These are phyloP conservation scores for Madurella fahalii DNA, from an alignment of 2,329 filamentous ascomycete genomes.

Conservation along the genomic window DNA sequence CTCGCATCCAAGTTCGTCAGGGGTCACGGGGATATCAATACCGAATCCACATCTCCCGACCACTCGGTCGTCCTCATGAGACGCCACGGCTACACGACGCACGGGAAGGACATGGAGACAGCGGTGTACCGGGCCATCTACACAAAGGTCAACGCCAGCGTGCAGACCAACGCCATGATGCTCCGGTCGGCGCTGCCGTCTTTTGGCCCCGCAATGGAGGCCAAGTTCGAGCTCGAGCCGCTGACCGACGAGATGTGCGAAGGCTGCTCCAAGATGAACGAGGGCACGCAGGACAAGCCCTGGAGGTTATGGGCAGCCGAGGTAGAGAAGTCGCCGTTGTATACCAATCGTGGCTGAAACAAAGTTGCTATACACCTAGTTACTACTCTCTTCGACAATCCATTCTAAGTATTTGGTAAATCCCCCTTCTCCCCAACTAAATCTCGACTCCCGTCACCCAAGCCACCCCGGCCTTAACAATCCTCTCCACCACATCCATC, in stretches of 20 bases:
- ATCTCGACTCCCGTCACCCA: constrained; percentile 9
- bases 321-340: constrained; percentile 10
- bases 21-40: not conserved
- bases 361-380: not conserved
- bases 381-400: not conserved
- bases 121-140: constrained; percentile 12
- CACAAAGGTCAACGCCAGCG: constrained; percentile 11
- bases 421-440: too few species aligned
- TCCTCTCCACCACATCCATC: constrained; percentile 11
- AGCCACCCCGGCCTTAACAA: constrained; percentile 9
- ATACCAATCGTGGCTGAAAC: constrained; percentile 9
- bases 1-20: constrained; percentile 4
- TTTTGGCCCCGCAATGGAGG: not conserved
- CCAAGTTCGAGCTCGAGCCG: constrained; percentile 5
- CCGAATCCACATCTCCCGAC: not conserved
- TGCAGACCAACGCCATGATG: constrained; percentile 11
- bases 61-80: constrained; percentile 8
- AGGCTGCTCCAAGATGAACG: constrained; percentile 8
- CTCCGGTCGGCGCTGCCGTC: constrained; percentile 4
- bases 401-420: too few species aligned
- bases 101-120: constrained; percentile 10
- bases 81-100: constrained; percentile 8
- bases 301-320: constrained; percentile 10
- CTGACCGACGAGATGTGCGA: constrained; percentile 7
- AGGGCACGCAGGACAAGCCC: constrained; percentile 12